Conservation (phyloP, 164 flowering plant species). For the Vitis cinerea region DNA sequence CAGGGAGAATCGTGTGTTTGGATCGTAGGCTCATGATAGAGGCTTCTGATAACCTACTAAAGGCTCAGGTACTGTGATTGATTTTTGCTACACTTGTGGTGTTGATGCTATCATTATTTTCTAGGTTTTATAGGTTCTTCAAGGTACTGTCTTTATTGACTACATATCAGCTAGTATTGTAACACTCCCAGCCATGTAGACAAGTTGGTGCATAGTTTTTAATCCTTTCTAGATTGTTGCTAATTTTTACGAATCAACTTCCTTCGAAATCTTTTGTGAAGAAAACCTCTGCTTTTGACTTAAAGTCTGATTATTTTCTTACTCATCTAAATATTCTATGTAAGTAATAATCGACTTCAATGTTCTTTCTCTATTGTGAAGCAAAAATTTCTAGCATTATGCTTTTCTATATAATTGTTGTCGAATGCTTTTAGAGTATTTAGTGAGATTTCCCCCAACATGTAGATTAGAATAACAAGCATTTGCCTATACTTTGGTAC, state of each 20-base stretch:
- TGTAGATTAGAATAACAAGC: too few relatives aligned
- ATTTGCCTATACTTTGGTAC: too few relatives aligned
- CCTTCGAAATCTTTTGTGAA: too few relatives aligned
- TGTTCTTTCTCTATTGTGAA: neutral
- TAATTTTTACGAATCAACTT: too few relatives aligned
- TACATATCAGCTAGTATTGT: neutral
- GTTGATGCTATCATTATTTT: neutral
- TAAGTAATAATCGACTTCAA: neutral
- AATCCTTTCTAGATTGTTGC: too few relatives aligned
- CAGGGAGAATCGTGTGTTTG: constrained; percentile 50
- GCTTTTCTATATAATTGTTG: neutral
- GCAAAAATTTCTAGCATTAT: neutral
- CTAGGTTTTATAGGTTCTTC: neutral
- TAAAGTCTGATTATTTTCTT: too few relatives aligned
- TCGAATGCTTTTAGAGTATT: too few relatives aligned
- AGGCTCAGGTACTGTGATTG: constrained; percentile 60
- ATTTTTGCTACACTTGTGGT: constrained; percentile 1
- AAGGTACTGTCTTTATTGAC: neutral
- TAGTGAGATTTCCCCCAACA: too few relatives aligned
- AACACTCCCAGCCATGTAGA: neutral
- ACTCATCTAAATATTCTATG: neutral
- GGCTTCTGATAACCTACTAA: constrained; percentile 80
- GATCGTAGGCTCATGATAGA: constrained; percentile 68
- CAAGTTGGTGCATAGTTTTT: neutral
- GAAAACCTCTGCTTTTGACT: too few relatives aligned